phyloP scores from a whole-genome alignment of 495 filamentous ascomycete species.

The Apodospora peruviana region DNA sequence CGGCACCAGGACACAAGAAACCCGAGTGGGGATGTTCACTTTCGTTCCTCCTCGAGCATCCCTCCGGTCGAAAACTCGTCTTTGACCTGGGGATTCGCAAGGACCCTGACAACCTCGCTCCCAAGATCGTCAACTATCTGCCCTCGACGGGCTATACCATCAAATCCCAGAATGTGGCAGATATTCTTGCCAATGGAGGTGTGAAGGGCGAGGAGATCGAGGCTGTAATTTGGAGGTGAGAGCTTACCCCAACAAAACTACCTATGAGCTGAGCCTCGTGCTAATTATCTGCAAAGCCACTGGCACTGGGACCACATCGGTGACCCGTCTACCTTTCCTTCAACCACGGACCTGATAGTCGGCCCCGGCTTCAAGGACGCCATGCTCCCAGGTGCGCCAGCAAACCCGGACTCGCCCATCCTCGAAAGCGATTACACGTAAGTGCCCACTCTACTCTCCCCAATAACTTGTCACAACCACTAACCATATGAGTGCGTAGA shows the following conservation, averaged over 20 bases:
- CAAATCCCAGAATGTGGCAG: constrained; percentile 12
- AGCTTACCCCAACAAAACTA: no score
- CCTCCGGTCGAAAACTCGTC: constrained; percentile 37
- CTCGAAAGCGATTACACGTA: constrained; percentile 39
- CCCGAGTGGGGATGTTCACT: background rate
- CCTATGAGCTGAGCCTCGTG: constrained; percentile 20
- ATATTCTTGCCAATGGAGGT: constrained; percentile 45
- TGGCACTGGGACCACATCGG: constrained; percentile 59
- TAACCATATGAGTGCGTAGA: background rate
- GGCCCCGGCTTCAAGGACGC: constrained; percentile 50
- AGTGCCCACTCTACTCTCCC: background rate
- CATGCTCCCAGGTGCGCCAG: constrained; percentile 47
- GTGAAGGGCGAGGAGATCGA: constrained; percentile 43
- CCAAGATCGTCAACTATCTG: constrained; percentile 24
- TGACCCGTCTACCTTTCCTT: constrained; percentile 46
- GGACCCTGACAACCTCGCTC: constrained; percentile 40
- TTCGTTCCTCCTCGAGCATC: constrained; percentile 52
- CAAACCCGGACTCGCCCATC: constrained; percentile 31
- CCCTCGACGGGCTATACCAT: background rate
- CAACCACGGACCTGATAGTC: constrained; percentile 46
- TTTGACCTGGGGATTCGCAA: constrained; percentile 57
- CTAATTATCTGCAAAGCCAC: no score
- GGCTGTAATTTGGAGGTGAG: constrained; percentile 48
- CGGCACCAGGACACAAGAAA: constrained; percentile 2
- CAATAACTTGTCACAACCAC: background rate